Evolutionary conservation across 2,329 filamentous ascomycete species (phyloP).

Genomic region (Orbilia brochopaga): DNA sequence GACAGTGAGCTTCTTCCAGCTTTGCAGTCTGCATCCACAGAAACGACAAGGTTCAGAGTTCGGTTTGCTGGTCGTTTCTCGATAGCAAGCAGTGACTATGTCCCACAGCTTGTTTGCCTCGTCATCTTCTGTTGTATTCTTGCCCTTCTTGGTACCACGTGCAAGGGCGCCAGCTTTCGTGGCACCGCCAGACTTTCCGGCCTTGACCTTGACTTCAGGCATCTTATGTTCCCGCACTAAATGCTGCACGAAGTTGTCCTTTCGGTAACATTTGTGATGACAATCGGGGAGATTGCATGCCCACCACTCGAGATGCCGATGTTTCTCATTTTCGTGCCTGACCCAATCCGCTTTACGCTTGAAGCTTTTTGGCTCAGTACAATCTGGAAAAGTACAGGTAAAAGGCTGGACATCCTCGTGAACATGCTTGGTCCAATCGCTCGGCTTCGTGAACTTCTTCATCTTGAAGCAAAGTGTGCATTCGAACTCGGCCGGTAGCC

Average conservation of each 20-base stretch:
- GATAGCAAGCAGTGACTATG: constrained; percentile 77
- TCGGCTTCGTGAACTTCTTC: constrained; percentile 87
- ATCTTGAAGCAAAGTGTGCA: constrained; percentile 84
- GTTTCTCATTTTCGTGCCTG: constrained; percentile 87
- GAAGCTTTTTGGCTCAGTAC: constrained; percentile 85
- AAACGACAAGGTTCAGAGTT: constrained; percentile 84
- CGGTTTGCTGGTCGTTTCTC: constrained; percentile 70
- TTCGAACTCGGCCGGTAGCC: constrained; percentile 84
- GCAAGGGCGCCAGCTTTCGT: constrained; percentile 45
- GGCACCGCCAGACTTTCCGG: constrained; percentile 65
- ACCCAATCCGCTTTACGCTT: constrained; percentile 95
- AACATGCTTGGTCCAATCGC: constrained; percentile 96
- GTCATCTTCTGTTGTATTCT: constrained; percentile 55
- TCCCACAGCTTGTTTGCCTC: constrained; percentile 72
- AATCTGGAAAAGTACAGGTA: constrained; percentile 85
- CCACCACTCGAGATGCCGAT: constrained; percentile 91
- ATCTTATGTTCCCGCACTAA: constrained; percentile 90
- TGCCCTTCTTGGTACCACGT: constrained; percentile 53
- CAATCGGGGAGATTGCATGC: constrained; percentile 81
- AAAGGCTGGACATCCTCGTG: constrained; percentile 93
- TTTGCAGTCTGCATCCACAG: constrained; percentile 78
- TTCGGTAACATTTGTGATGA: constrained; percentile 79
- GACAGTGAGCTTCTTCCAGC: constrained; percentile 93
- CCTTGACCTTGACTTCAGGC: constrained; percentile 78
- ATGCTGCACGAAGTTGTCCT: constrained; percentile 92